Conservation (phyloP, 108 stramenopile genomes). For the Cyclotella atomus region DNA sequence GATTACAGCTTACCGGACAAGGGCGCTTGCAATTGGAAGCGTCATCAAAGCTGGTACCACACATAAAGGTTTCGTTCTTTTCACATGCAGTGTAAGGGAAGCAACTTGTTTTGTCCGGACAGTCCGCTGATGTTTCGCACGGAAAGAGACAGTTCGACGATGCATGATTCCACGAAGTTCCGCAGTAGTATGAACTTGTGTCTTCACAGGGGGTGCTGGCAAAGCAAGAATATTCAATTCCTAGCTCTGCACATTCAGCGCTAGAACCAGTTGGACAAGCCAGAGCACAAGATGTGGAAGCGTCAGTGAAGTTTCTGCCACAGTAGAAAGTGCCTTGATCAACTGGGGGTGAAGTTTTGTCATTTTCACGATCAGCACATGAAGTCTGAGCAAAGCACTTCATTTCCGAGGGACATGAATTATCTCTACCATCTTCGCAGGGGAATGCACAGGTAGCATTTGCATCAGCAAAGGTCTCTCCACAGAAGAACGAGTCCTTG, state of each 20-base stretch:
- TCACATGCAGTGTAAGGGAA: slow-evolving; percentile 50
- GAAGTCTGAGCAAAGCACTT: slow-evolving; percentile 48
- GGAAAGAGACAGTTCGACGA: slow-evolving; percentile 64
- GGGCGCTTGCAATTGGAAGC: slow-evolving; percentile 40
- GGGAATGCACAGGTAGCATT: slow-evolving; percentile 39
- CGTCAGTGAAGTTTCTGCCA: slow-evolving; percentile 48
- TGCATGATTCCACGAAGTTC: slow-evolving; percentile 84
- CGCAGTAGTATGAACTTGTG: slow-evolving; percentile 72
- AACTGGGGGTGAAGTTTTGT: background rate
- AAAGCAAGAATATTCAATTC: slow-evolving; percentile 48
- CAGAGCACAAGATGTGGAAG: slow-evolving; percentile 43
- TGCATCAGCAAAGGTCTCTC: slow-evolving; percentile 36
- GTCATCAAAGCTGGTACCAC: slow-evolving; percentile 53
- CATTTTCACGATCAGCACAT: slow-evolving; percentile 12
- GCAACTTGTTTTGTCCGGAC: slow-evolving; percentile 63
- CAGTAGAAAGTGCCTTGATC: slow-evolving; percentile 46
- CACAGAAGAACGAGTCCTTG: slow-evolving; percentile 46
- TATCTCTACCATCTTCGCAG: slow-evolving; percentile 42
- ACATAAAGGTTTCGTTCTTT: slow-evolving; percentile 48
- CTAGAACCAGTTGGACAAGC: slow-evolving; percentile 49
- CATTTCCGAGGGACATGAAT: slow-evolving; percentile 29
- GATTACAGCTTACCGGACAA: slow-evolving; percentile 19
- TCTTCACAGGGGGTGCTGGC: slow-evolving; percentile 48
- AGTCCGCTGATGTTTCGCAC: slow-evolving; percentile 64
- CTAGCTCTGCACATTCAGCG: slow-evolving; percentile 41